Evolutionary conservation across 1,284 basidiomycete genomes (phyloP), one percentile per base, ranked within the genome.

Genomic region (Rhodotorula sp.): DNA sequence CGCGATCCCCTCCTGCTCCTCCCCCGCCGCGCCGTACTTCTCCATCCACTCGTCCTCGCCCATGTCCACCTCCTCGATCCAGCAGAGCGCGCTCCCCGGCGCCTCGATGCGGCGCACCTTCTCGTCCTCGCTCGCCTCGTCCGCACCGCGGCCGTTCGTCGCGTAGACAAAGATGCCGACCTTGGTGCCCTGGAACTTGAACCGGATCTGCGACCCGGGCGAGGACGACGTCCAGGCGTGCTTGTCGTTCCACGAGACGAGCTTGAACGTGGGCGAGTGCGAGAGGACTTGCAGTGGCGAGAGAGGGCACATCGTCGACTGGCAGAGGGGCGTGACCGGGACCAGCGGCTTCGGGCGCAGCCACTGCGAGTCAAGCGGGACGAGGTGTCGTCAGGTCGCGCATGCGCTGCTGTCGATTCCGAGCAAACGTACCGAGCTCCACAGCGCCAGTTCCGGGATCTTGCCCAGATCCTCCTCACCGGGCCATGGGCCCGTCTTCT

Each of bases 161-260:
- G 62, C 61, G 39, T 64, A 73, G 34, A 73, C 67, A 39, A 76
- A 76, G 19, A 76, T 1, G 22, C 74, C 72, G 17, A 76, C 59
- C 37, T 56, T 36, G 9, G 74, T 64, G 9, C 74, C 74, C 1
- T 15, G 50, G 53, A 71, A 73, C 3, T n/a, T 17, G 57, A 76
- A 67, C 19, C 66, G 64, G 65, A 76, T 67, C 44, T 53, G 65
- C 1, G 58, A 27, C 17, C 74, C 74, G 10, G 65, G 61, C 12
- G 50, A n/a, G 25, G 44, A 29, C 7, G 74, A 60, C 19, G 44
- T 37, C 67, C 67, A 66, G 0, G 74, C 74, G 15, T 53, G 34
- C 32, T 76, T 73, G 34, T 61, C 72, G 67, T 76, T 73, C 72
- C 74, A 76, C 12, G 69, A 61, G 39, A 67, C 37, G 21, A 63